A percentile compares a stretch with the other conserved stretches of the same genome.
phyloP scores from a whole-genome alignment of 768 basidiomycete species.

The Artomyces pyxidatus region DNA sequence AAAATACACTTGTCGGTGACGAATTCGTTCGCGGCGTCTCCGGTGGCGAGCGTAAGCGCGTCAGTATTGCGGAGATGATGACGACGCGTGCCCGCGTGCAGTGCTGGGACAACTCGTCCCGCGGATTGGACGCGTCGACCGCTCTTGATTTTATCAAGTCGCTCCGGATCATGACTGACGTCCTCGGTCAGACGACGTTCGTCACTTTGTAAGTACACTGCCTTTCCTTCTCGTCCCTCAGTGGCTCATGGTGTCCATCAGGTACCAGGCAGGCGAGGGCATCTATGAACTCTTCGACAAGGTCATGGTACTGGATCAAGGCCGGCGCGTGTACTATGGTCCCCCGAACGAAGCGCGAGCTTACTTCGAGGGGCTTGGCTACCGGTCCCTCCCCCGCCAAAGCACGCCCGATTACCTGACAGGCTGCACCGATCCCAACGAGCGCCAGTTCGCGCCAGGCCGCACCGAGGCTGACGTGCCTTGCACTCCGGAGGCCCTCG shows the following conservation, averaged over 20 bases:
- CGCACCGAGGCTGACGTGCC: slow-evolving; percentile 52
- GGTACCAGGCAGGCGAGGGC: slow-evolving; percentile 65
- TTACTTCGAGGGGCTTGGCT: slow-evolving; percentile 75
- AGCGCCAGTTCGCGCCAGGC: slow-evolving; percentile 69
- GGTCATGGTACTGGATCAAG: slow-evolving; percentile 75
- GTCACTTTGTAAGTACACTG: slow-evolving; percentile 51
- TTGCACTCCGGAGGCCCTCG: slow-evolving; percentile 59
- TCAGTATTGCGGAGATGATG: slow-evolving; percentile 87
- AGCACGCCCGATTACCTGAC: slow-evolving; percentile 87
- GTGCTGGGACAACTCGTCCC: slow-evolving; percentile 81
- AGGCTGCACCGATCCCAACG: slow-evolving; percentile 77
- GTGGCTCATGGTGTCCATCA: slow-evolving; percentile 24
- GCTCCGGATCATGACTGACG: slow-evolving; percentile 76
- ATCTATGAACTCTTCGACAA: slow-evolving; percentile 83
- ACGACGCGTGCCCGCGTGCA: slow-evolving; percentile 75
- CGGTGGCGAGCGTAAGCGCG: slow-evolving; percentile 77
- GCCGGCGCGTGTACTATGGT: slow-evolving; percentile 79
- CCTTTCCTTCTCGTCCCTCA: background rate
- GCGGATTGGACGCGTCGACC: slow-evolving; percentile 80
- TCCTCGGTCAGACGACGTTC: slow-evolving; percentile 73
- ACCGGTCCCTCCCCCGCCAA: slow-evolving; percentile 71
- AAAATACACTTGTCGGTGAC: slow-evolving; percentile 75
- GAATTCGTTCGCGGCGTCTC: slow-evolving; percentile 81
- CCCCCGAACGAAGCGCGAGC: slow-evolving; percentile 62
- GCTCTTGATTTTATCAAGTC: slow-evolving; percentile 82